These are phyloP conservation scores for Pleurotus sapidus DNA, from an alignment of 768 basidiomycete species.

Conservation along the genomic window DNA sequence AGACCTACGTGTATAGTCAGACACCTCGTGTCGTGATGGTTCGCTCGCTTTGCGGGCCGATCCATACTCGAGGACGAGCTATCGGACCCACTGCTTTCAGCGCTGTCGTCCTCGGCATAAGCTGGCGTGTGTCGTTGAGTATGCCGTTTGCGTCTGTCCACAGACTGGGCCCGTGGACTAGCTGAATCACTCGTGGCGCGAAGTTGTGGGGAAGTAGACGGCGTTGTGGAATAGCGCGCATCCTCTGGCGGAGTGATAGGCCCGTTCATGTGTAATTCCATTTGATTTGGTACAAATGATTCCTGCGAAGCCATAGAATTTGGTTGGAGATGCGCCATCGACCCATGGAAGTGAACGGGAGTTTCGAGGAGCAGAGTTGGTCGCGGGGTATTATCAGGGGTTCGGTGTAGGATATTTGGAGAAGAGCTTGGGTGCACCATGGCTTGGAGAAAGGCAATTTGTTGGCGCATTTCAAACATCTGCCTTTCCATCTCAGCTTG, in stretches of 20 bases:
- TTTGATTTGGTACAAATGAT: background rate
- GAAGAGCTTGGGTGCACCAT: conserved; percentile 27
- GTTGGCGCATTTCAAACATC: conserved; percentile 52
- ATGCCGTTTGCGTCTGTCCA: conserved; percentile 22
- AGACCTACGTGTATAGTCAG: conserved; percentile 63
- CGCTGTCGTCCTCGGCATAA: conserved; percentile 35
- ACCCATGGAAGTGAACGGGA: background rate
- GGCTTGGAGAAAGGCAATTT: conserved; percentile 44
- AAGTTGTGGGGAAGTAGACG: conserved; percentile 29
- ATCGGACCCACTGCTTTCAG: conserved; percentile 31
- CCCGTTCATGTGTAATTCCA: background rate
- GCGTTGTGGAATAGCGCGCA: conserved; percentile 17
- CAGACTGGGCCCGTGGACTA: conserved; percentile 7
- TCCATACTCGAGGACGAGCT: conserved; percentile 26
- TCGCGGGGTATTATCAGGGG: background rate
- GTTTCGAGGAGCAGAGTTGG: background rate
- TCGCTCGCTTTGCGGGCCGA: conserved; percentile 42
- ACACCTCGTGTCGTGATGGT: conserved; percentile 62
- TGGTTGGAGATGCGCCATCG: background rate
- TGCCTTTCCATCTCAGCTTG: conserved; percentile 60
- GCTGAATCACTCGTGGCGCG: conserved; percentile 9
- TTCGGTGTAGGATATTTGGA: background rate
- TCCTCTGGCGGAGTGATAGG: background rate
- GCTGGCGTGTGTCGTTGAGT: conserved; percentile 25
- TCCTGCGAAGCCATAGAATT: background rate